A percentile compares a stretch with the other conserved stretches of the same genome.
Conservation (phyloP, 805 yeast species). For the Cyberlindnera euphorbiiphila region DNA sequence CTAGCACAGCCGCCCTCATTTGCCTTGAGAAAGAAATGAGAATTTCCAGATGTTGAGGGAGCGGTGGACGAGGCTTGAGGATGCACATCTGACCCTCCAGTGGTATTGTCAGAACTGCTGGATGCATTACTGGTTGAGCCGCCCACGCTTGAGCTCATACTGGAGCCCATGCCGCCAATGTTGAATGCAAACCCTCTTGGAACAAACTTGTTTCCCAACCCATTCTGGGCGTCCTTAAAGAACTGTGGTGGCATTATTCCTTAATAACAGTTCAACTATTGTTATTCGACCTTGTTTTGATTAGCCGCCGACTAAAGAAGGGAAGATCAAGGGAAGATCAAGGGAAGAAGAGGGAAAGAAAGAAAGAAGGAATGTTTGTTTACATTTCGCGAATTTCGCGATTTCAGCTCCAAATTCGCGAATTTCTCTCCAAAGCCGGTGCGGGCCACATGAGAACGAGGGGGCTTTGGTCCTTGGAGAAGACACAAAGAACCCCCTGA, state of each 20-base stretch:
- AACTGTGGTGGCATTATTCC: conserved; percentile 24
- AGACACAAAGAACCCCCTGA: too few species aligned
- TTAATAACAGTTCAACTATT: too few species aligned
- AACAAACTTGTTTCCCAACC: conserved; percentile 21
- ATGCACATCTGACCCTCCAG: neutral
- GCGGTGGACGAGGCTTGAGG: conserved; percentile 14
- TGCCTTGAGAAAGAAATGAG: conserved; percentile 5
- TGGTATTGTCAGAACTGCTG: conserved; percentile 5
- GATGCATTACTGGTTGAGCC: conserved; percentile 4
- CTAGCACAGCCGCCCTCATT: too few species aligned
- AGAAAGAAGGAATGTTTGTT: neutral
- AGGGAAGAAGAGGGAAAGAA: too few species aligned
- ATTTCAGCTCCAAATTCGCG: too few species aligned
- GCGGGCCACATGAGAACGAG: too few species aligned
- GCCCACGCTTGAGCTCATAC: conserved; percentile 1
- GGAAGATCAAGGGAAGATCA: too few species aligned
- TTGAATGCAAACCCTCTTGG: conserved; percentile 24
- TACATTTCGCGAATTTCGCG: neutral
- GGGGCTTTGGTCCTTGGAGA: too few species aligned
- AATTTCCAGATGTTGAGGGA: conserved; percentile 11
- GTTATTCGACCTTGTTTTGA: neutral
- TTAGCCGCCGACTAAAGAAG: neutral
- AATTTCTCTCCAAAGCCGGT: too few species aligned
- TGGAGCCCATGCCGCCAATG: conserved; percentile 11
- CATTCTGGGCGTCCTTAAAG: conserved; percentile 24